phyloP scores from a whole-genome alignment of 2,329 filamentous ascomycete species.

The Pseudogymnoascus sp. region DNA sequence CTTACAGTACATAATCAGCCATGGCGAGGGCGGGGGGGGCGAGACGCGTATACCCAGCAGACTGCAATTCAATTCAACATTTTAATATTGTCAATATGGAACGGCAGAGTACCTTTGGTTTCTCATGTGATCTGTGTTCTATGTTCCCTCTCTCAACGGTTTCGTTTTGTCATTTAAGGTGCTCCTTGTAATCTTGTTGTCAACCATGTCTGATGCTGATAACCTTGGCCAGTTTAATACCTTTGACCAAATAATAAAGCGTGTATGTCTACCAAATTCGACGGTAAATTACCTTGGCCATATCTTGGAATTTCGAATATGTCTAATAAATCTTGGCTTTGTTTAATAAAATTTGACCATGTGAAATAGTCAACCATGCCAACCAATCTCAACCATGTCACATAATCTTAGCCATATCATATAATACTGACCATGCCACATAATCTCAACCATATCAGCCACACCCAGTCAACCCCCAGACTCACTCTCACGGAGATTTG shows the following conservation, averaged over 20 bases:
- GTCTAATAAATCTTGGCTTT: not conserved
- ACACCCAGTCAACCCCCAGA: not conserved
- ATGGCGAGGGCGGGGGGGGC: not conserved
- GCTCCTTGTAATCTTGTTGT: not conserved
- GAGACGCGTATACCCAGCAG: constrained; percentile 1
- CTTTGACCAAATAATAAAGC: not conserved
- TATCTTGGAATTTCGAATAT: not conserved
- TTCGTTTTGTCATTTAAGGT: not conserved
- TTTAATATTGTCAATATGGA: not conserved
- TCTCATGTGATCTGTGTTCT: not conserved
- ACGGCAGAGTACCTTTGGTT: not conserved
- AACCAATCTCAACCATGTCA: not conserved
- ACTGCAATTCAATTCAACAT: constrained; percentile 4
- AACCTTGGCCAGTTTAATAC: not conserved
- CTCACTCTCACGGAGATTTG: not conserved
- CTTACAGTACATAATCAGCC: not conserved
- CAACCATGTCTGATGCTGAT: not conserved
- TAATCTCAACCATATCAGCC: not conserved
- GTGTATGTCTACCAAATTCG: not conserved
- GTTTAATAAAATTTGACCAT: not conserved
- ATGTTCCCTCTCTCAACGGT: not conserved
- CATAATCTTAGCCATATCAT: not conserved
- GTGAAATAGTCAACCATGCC: not conserved
- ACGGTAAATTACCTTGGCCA: not conserved
- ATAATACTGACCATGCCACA: not conserved